Evolutionary conservation across 2,329 filamentous ascomycete species (phyloP).

Genomic region (Zalaria sp.): DNA sequence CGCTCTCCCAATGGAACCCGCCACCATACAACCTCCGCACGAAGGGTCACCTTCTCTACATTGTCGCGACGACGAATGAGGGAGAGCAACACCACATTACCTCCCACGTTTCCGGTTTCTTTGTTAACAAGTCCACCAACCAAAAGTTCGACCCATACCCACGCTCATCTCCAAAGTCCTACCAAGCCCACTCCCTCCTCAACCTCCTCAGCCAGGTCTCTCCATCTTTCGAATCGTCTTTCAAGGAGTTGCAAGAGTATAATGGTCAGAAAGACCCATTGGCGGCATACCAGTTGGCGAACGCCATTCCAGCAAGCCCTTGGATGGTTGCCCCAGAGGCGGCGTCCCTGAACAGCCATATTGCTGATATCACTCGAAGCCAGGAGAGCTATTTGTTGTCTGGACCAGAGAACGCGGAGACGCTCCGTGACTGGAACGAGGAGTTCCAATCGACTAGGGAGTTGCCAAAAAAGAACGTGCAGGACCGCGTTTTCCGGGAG

Average conservation of each 20-base stretch:
- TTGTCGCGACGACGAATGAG: constrained; percentile 80
- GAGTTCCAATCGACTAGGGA: constrained; percentile 96
- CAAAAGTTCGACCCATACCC: constrained; percentile 88
- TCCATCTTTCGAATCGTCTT: constrained; percentile 64
- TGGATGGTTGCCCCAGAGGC: constrained; percentile 69
- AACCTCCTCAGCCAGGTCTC: constrained; percentile 67
- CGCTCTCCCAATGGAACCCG: constrained; percentile 90
- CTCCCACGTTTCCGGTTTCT: constrained; percentile 87
- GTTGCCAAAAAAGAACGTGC: constrained; percentile 81
- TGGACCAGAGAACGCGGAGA: constrained; percentile 87
- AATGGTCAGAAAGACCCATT: constrained; percentile 79
- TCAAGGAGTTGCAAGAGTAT: constrained; percentile 66
- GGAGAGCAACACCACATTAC: constrained; percentile 93
- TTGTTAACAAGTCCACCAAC: constrained; percentile 91
- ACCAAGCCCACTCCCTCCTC: constrained; percentile 73
- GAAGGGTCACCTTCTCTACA: constrained; percentile 83
- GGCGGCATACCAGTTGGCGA: constrained; percentile 89
- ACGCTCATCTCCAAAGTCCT: constrained; percentile 61
- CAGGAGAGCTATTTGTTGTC: constrained; percentile 87
- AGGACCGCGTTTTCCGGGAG: constrained; percentile 92
- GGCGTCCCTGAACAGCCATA: constrained; percentile 54
- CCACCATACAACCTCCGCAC: constrained; percentile 83
- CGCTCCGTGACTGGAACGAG: constrained; percentile 94
- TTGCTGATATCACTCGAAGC: constrained; percentile 71
- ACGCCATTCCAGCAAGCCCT: constrained; percentile 79